Evolutionary conservation across 352 stramenopile species (phyloP).

Genomic region (Phytophthora pseudosyringae): DNA sequence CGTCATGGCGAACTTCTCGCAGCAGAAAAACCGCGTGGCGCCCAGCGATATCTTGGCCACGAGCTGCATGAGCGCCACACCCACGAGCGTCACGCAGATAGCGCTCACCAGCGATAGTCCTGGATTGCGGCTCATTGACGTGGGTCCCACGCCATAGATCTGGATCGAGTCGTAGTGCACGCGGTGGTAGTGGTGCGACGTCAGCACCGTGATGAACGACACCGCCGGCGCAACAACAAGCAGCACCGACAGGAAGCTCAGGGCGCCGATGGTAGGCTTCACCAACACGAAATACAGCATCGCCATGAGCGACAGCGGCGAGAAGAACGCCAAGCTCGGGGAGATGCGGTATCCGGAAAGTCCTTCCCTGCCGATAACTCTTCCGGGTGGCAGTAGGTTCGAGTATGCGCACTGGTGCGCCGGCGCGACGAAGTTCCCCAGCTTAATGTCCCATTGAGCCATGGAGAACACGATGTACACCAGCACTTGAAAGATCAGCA

Average conservation of each 20-base stretch:
- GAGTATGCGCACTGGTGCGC: conserved; percentile 46
- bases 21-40: conserved; percentile 58
- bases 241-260: conserved; percentile 43
- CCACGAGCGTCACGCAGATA: conserved; percentile 52
- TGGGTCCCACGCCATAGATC: conserved; percentile 26
- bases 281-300: conserved; percentile 72
- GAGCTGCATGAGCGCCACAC: conserved; percentile 58
- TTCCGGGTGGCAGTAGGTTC: conserved; percentile 34
- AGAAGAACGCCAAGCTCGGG: conserved; percentile 57
- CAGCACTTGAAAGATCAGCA: conserved; percentile 69
- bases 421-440: conserved; percentile 44
- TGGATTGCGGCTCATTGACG: conserved; percentile 28
- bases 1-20: conserved; percentile 44
- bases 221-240: conserved; percentile 40
- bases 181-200: conserved; percentile 3
- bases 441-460: conserved; percentile 66
- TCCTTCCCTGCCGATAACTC: conserved; percentile 13
- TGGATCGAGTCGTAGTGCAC: conserved; percentile 28
- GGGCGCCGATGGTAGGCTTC: conserved; percentile 56
- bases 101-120: conserved; percentile 31
- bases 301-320: conserved; percentile 66
- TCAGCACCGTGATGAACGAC: conserved; percentile 38
- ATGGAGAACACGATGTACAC: conserved; percentile 59
- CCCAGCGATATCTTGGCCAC: conserved; percentile 47
- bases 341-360: conserved; percentile 49